phyloP scores from a whole-genome alignment of 2,329 filamentous ascomycete genomes.

The Exophiala spinifera region DNA sequence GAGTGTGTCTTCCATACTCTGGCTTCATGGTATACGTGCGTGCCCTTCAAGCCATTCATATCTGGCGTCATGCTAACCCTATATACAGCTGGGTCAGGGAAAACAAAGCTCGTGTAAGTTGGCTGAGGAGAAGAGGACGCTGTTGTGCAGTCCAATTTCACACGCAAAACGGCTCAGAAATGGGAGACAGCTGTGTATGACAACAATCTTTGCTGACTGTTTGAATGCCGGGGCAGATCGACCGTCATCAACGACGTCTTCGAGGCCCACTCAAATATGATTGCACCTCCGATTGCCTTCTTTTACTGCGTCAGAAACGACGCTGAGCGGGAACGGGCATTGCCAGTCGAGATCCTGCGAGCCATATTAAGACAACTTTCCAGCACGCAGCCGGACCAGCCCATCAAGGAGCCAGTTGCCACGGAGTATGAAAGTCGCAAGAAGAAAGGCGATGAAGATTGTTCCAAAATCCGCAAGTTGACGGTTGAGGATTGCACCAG shows the following conservation, averaged over 20 bases:
- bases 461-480: conserved; percentile 2
- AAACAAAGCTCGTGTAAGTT: conserved; percentile 20
- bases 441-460: conserved; percentile 3
- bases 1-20: conserved; percentile 18
- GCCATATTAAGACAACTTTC: conserved; percentile 29
- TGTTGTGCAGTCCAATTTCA: no score
- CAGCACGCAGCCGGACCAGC: conserved; percentile 4
- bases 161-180: no score
- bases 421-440: conserved; percentile 11
- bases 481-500: conserved; percentile 13
- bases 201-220: no score
- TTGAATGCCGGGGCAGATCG: no score
- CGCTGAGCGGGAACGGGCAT: conserved; percentile 28
- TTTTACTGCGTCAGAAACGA: conserved; percentile 33
- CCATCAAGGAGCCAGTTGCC: conserved; percentile 12
- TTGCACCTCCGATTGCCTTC: conserved; percentile 16
- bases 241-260: no score
- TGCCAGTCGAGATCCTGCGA: conserved; percentile 26
- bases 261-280: no score
- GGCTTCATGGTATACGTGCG: conserved; percentile 22
- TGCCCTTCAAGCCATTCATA: no score
- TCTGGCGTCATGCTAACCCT: no score
- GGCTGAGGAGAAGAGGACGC: no score
- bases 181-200: background rate
- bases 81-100: conserved; percentile 17